These are phyloP conservation scores for Agapanthus africanus DNA, from an alignment of 106 monocot genomes.

Conservation along the genomic window DNA sequence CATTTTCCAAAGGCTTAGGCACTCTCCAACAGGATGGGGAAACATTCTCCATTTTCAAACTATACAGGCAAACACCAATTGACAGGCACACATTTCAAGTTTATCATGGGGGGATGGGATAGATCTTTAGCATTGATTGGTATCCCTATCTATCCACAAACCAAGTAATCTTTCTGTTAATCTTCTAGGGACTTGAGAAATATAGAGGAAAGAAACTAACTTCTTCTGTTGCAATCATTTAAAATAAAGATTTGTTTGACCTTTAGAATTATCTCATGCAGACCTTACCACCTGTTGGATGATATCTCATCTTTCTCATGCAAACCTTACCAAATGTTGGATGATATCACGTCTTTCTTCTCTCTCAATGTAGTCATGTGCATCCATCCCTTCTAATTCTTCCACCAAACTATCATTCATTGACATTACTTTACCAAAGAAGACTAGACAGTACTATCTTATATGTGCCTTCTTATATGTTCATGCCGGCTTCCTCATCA, in stretches of 20 bases:
- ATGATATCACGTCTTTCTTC: too few relatives aligned
- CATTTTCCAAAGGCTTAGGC: constrained; percentile 1
- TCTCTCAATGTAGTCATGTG: neutral
- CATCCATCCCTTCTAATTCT: neutral
- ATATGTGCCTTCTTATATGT: neutral
- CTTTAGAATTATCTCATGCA: neutral
- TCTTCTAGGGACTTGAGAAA: neutral
- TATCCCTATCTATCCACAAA: neutral
- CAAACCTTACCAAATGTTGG: too few relatives aligned
- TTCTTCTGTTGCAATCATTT: neutral
- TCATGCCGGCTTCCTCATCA: neutral
- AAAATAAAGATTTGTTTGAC: neutral
- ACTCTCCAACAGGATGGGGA: neutral
- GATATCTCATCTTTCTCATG: neutral
- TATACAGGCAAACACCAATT: neutral
- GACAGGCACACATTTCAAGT: neutral
- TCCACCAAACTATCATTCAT: neutral
- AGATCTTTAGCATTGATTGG: neutral
- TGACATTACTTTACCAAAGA: neutral
- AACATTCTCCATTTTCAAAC: neutral
- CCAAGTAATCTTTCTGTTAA: neutral
- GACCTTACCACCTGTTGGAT: neutral
- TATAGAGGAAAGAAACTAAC: neutral
- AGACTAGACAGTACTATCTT: neutral
- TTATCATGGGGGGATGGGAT: neutral